These are phyloP conservation scores for Psilocybe cubensis DNA, from an alignment of 768 basidiomycete species.

Conservation along the genomic window DNA sequence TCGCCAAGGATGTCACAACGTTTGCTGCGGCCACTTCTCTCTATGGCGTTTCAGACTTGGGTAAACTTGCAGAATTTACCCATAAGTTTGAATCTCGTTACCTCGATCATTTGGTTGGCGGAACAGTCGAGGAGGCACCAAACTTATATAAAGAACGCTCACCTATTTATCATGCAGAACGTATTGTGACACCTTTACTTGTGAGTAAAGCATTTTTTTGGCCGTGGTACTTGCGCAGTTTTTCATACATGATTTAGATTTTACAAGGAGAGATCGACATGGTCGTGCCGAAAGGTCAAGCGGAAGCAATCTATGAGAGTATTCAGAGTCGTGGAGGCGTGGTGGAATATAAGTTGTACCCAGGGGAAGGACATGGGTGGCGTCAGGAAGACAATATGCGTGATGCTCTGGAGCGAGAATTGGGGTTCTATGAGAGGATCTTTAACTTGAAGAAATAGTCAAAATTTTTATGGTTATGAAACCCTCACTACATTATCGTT, in stretches of 20 bases:
- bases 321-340: conserved; percentile 52
- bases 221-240: background rate
- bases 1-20: conserved; percentile 40
- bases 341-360: conserved; percentile 62
- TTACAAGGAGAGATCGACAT: conserved; percentile 68
- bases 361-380: conserved; percentile 73
- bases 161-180: conserved; percentile 62
- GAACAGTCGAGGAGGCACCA: conserved; percentile 55
- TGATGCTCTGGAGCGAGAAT: conserved; percentile 54
- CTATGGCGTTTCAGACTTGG: conserved; percentile 74
- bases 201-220: conserved; percentile 40
- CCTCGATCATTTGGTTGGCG: conserved; percentile 64
- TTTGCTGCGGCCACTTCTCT: conserved; percentile 67
- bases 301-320: conserved; percentile 56
- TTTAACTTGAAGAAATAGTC: conserved; percentile 29
- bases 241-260: conserved; percentile 43
- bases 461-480: background rate
- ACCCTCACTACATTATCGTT: too few relatives aligned
- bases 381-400: conserved; percentile 57
- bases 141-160: conserved; percentile 63
- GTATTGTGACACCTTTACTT: conserved; percentile 65
- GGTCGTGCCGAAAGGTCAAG: conserved; percentile 71
- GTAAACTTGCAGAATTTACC: conserved; percentile 56
- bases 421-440: conserved; percentile 57
- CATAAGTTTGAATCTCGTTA: conserved; percentile 76